A percentile compares a stretch with the other conserved stretches of the same genome.
These are phyloP conservation scores for Boehmeria nivea DNA, from an alignment of 306 rosid genomes.

Conservation along the genomic window DNA sequence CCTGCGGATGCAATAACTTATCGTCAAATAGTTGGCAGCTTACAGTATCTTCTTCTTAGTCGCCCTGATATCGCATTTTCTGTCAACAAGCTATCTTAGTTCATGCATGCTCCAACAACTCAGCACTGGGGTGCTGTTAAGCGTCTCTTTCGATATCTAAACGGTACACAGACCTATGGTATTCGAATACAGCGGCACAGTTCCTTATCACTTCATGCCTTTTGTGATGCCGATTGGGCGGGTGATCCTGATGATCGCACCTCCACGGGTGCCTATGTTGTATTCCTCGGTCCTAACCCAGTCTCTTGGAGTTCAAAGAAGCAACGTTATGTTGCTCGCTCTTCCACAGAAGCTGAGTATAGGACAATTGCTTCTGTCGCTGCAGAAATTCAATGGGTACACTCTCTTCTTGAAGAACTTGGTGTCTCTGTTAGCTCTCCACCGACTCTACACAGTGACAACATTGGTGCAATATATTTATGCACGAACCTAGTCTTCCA, in stretches of 20 bases:
- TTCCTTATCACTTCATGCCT: neutral
- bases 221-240: neutral
- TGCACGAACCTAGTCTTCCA: neutral
- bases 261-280: neutral
- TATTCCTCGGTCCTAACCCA: neutral
- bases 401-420: neutral
- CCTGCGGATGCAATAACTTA: neutral
- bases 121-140: neutral
- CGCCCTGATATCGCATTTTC: neutral
- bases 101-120: neutral
- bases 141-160: neutral
- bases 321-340: neutral
- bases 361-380: neutral
- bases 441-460: neutral
- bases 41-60: neutral
- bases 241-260: neutral
- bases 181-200: neutral
- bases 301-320: neutral
- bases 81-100: neutral
- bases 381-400: neutral
- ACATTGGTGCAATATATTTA: neutral
- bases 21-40: neutral
- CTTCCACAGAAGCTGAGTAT: neutral
- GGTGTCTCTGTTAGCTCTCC: neutral
- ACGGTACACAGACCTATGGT: neutral